phyloP scores from a whole-genome alignment of 768 basidiomycete species.

The Suillus variegatus region DNA sequence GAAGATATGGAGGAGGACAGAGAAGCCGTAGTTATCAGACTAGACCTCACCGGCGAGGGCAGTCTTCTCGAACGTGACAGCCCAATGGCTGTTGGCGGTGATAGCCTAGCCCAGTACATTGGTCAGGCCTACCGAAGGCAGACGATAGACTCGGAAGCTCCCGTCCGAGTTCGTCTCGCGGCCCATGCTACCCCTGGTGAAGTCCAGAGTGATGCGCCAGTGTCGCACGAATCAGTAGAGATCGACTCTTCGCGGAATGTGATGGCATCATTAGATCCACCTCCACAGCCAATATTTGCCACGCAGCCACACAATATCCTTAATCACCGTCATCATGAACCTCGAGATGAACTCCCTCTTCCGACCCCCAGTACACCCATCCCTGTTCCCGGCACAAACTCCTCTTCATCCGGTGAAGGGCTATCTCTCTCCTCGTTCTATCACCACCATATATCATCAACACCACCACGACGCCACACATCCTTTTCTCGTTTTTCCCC shows the following conservation, averaged over 20 bases:
- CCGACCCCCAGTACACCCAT: conserved; percentile 31
- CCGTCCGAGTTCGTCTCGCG: conserved; percentile 26
- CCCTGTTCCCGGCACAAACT: conserved; percentile 25
- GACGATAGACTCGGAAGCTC: conserved; percentile 19
- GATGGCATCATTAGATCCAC: neutral
- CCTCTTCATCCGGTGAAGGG: conserved; percentile 24
- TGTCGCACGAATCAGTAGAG: neutral
- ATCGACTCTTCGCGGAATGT: neutral
- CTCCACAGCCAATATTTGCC: neutral
- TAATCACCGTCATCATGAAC: conserved; percentile 10
- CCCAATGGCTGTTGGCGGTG: conserved; percentile 47
- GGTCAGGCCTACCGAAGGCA: conserved; percentile 36
- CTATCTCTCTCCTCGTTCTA: conserved; percentile 9
- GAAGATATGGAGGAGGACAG: conserved; percentile 33
- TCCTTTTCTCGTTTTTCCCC: conserved; percentile 33
- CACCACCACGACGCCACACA: conserved; percentile 32
- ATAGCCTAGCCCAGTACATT: conserved; percentile 42
- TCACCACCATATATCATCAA: conserved; percentile 26
- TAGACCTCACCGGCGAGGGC: conserved; percentile 39
- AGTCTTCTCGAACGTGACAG: conserved; percentile 49
- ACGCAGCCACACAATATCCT: neutral
- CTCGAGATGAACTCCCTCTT: conserved; percentile 11
- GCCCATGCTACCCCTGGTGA: conserved; percentile 16
- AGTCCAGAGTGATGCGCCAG: conserved; percentile 6
- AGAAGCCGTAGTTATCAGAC: conserved; percentile 33